These are phyloP conservation scores for Solanum gandarillasii DNA, from an alignment of 257 asterid genomes.

Conservation along the genomic window DNA sequence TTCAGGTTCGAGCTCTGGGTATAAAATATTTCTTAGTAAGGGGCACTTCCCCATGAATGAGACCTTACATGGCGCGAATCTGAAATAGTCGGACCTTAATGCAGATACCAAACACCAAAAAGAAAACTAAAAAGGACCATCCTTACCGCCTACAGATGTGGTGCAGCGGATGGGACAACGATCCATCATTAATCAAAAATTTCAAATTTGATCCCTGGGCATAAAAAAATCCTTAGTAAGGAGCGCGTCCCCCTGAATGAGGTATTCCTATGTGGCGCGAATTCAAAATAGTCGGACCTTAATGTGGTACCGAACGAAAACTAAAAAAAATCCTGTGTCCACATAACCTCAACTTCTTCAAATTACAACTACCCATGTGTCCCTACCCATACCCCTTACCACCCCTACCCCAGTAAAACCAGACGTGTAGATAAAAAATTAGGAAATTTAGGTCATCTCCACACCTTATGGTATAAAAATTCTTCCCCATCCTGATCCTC, in stretches of 20 bases:
- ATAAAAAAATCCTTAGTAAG: no score
- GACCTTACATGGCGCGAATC: not conserved
- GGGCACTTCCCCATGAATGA: not conserved
- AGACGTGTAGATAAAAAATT: slow-evolving; percentile 44
- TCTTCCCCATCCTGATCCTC: not conserved
- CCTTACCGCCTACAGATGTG: not conserved
- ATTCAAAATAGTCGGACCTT: no score
- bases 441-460: slow-evolving; percentile 51
- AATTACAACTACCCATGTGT: slow-evolving; percentile 1
- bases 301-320: no score
- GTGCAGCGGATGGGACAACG: not conserved
- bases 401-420: not conserved
- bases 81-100: not conserved
- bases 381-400: not conserved
- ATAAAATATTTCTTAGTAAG: not conserved
- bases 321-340: not conserved
- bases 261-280: fast-evolving
- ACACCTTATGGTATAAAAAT: not conserved
- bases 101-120: not conserved
- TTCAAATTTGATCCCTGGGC: not conserved
- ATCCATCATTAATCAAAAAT: not conserved
- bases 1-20: not conserved
- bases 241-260: no score
- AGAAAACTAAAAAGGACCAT: not conserved
- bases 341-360: not conserved